Conservation (phyloP, 495 filamentous ascomycete genomes). For the Podospora bellae-mahoneyi region DNA sequence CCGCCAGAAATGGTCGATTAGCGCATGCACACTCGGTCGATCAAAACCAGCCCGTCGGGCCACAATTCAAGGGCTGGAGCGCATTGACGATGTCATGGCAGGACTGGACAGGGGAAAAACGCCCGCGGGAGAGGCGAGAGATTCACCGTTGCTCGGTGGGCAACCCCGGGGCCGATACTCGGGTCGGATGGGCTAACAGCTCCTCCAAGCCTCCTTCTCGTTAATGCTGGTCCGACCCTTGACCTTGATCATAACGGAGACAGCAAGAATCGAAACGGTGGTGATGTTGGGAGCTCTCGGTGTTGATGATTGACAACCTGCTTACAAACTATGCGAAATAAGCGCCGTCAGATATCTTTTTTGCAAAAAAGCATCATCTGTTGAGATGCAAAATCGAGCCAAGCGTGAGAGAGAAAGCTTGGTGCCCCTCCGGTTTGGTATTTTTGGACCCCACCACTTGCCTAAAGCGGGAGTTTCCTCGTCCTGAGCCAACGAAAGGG, state of each 20-base stretch:
- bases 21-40: no score
- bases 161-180: background rate
- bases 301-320: background rate
- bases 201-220: background rate
- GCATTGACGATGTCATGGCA: no score
- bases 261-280: background rate
- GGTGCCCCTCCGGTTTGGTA: conserved; percentile 3
- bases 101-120: background rate
- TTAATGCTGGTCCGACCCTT: background rate
- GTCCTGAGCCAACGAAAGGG: background rate
- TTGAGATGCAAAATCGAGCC: background rate
- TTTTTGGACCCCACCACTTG: conserved; percentile 6
- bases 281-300: background rate
- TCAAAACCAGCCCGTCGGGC: no score
- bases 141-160: background rate
- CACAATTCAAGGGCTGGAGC: no score
- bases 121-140: background rate
- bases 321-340: background rate
- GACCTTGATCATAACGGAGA: background rate
- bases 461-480: background rate
- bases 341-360: background rate
- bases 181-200: background rate
- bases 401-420: background rate
- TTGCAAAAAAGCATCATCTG: background rate
- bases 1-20: no score